These are phyloP conservation scores for Chlamydomonas sp. DNA, from an alignment of 139 green algal species.

Conservation along the genomic window DNA sequence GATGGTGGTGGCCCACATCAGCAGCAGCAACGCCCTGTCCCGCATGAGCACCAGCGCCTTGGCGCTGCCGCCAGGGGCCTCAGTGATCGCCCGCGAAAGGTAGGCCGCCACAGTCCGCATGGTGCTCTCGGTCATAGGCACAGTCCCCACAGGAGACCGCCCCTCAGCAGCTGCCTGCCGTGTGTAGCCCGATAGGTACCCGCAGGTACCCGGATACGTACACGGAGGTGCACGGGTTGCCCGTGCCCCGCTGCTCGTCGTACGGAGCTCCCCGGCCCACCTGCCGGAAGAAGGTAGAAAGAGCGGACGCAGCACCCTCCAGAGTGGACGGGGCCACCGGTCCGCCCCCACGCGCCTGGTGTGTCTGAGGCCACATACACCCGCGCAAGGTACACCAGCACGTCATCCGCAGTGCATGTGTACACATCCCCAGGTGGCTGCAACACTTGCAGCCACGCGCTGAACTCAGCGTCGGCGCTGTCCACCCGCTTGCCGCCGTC, in stretches of 20 bases:
- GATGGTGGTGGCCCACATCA: neutral
- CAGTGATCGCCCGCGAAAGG: too few relatives aligned
- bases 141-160: neutral
- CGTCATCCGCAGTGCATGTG: neutral
- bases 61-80: too few relatives aligned
- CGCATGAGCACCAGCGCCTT: neutral
- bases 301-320: too few relatives aligned
- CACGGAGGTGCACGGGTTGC: neutral
- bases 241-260: neutral
- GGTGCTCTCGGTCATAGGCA: neutral
- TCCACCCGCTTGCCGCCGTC: too few relatives aligned
- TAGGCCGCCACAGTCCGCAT: too few relatives aligned
- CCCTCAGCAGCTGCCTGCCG: neutral
- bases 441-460: too few relatives aligned
- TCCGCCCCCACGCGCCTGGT: neutral
- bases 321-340: neutral
- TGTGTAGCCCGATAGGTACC: neutral
- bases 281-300: neutral
- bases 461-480: too few relatives aligned
- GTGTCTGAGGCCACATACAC: neutral
- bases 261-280: neutral
- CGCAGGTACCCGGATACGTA: neutral
- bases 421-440: neutral
- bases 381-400: constrained; percentile 2
- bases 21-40: neutral